Evolutionary conservation across 768 basidiomycete genomes (phyloP).

Genomic region (Neoboletus magnificus): DNA sequence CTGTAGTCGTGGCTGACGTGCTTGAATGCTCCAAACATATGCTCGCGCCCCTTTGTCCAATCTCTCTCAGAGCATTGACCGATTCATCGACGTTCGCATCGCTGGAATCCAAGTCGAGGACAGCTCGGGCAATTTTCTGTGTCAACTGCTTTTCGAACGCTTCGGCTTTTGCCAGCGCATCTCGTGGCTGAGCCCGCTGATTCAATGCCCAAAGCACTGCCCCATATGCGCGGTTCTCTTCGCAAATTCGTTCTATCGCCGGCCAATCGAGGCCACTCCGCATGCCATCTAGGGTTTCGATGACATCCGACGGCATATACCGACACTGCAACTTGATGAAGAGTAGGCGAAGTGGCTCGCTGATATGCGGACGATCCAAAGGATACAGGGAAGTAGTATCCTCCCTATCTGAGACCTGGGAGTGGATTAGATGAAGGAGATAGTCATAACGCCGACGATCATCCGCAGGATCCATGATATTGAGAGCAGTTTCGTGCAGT

Average conservation of each 20-base stretch:
- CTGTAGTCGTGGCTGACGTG: conserved; percentile 35
- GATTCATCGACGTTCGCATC: conserved; percentile 29
- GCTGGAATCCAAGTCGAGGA: conserved; percentile 26
- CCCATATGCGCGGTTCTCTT: conserved; percentile 61
- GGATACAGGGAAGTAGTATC: conserved; percentile 18
- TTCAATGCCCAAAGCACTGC: conserved; percentile 82
- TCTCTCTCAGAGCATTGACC: conserved; percentile 50
- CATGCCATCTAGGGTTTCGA: conserved; percentile 56
- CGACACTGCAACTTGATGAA: conserved; percentile 75
- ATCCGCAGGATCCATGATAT: conserved; percentile 41
- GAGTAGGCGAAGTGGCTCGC: conserved; percentile 47
- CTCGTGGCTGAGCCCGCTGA: conserved; percentile 55
- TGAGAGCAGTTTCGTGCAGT: conserved; percentile 63
- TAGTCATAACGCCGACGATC: conserved; percentile 69
- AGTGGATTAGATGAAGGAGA: conserved; percentile 66
- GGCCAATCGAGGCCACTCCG: conserved; percentile 52
- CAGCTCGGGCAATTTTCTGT: conserved; percentile 38
- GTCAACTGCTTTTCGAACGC: conserved; percentile 52
- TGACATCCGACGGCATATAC: conserved; percentile 62
- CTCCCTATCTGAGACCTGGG: conserved; percentile 42
- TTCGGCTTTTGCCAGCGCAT: conserved; percentile 67
- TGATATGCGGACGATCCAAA: conserved; percentile 43
- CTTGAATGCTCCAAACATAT: conserved; percentile 72
- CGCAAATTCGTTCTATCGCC: conserved; percentile 59
- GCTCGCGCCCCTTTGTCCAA: conserved; percentile 58